These are phyloP conservation scores for Blastobotrys chiropterorum DNA, from an alignment of 805 yeast species.

Conservation along the genomic window DNA sequence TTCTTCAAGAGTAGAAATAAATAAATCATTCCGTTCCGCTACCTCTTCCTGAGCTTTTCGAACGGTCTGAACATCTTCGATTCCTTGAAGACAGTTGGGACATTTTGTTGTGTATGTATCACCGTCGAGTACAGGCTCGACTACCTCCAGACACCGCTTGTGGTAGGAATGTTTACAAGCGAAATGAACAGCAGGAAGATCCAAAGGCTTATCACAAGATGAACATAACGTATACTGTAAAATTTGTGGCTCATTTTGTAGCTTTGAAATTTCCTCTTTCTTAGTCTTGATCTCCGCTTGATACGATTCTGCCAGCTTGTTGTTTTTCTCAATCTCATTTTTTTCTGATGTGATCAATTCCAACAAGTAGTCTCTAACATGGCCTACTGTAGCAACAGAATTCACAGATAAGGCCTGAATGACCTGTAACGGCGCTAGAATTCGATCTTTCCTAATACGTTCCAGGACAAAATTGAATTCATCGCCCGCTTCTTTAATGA, in stretches of 20 bases:
- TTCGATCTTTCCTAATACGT: slow-evolving; percentile 43
- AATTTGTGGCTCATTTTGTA: slow-evolving; percentile 43
- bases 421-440: slow-evolving; percentile 70
- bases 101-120: slow-evolving; percentile 40
- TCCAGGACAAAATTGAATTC: slow-evolving; percentile 47
- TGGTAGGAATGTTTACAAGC: slow-evolving; percentile 84
- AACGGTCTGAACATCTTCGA: slow-evolving; percentile 57
- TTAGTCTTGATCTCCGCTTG: slow-evolving; percentile 57
- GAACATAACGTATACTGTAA: slow-evolving; percentile 60
- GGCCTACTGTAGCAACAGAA: slow-evolving; percentile 61
- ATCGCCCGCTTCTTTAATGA: slow-evolving; percentile 47
- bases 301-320: slow-evolving; percentile 60
- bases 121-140: slow-evolving; percentile 5
- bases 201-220: slow-evolving; percentile 58
- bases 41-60: slow-evolving; percentile 54
- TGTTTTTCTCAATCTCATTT: slow-evolving; percentile 62
- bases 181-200: slow-evolving; percentile 77
- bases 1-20: slow-evolving; percentile 48
- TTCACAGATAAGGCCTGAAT: slow-evolving; percentile 60
- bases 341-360: slow-evolving; percentile 54
- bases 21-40: slow-evolving; percentile 56
- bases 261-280: slow-evolving; percentile 45
- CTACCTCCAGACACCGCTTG: slow-evolving; percentile 53
- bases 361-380: slow-evolving; percentile 62
- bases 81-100: slow-evolving; percentile 69